Base-by-base conservation (phyloP, 2,329 filamentous ascomycete species). In the Dryadomyces sulphureus region DNA sequence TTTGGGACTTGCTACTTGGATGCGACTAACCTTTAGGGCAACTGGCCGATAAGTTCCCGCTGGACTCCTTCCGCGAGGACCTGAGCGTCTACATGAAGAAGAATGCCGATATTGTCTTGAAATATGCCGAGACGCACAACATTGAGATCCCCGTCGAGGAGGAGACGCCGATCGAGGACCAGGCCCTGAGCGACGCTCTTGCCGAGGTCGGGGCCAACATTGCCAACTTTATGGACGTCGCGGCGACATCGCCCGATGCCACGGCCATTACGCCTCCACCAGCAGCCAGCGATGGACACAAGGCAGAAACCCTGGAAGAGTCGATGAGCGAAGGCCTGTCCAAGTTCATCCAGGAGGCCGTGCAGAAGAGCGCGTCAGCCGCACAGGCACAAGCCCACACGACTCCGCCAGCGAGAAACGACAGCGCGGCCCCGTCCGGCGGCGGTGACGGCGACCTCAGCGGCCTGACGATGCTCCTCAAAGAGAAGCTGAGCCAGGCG, bases 41-140 rank as follows among this genome's bases (percentile, higher is more conserved):
- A 43, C 45, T 71, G 8, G 59, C 59, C 48, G 60, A 61, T 6
- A 61, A 62, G 38, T 66, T 67, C 35, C 61, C 65, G 2, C 52
- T 61, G n/a, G 60, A 64, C 22, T 57, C 48, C 4, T 57, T 67
- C n/a, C 53, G 65, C 12, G 54, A 58, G 25, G 54, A 56, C 20
- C 52, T 64, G 8, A 60, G 57, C 43, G 46, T 41, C 6, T 62
- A 59, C 40, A 49, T 63, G n/a, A 56, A 57, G 38, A 48, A 54
- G 6, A 59, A 62, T 25, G 49, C 59, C 2, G 54, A 56, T 24
- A 51, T 55, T 7, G 51, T 63, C 7, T 53, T 62, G 20, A 58
- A 61, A n/a, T 63, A 63, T 36, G 61, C 61, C 16, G 62, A 54
- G 47, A 62, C 53, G 51, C 65, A 64, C 41, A 60, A 58, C 3